Base-by-base conservation (phyloP, 2,329 filamentous ascomycete genomes). In the Colletotrichum acutatum region DNA sequence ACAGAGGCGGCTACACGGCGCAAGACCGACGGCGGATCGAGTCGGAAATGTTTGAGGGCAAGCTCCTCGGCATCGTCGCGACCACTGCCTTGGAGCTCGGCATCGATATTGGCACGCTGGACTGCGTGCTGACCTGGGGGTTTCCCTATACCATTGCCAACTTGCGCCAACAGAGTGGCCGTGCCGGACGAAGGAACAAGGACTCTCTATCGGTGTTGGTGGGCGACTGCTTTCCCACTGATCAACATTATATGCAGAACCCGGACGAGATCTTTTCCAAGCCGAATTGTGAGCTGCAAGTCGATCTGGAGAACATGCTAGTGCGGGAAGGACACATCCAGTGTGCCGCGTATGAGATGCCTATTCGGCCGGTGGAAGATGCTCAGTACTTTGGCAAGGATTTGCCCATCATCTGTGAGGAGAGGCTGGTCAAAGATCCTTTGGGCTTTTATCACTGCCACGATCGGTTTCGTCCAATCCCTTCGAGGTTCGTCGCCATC, bases 81-180 rank as follows among this genome's bases (percentile, higher is more conserved):
- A 99, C 97, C 0, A 97, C 93, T 66, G 97, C 97, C 0, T 87
- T 99, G 3, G 97, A 99, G 80, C 86, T 99, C 1, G 97, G 97
- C 32, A 94, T 99, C 54, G 97, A 99, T 80, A 98, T 99, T 76
- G 97, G 97, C 19, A 94, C 93, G 1, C 86, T 99, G 9, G 97
- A 99, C 82, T 97, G 95, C 66, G 97, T 99, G 14, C 88, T 99
- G 74, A 98, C 94, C 0, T 93, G 97, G 79, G 96, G 96, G 0
- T 99, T 99, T 75, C 97, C 97, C 0, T 98, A 98, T 78, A 97
- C 95, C 0, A 98, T 99, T 72, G 93, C 97, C 42, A 98, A 98
- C 79, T 86, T 98, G 59, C 90, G 97, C 11, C 97, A 99, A 80
- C 97, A 99, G 81, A 98, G 95, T 78, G 97, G 97, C 16, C 91